Conservation (phyloP, 192 early-diverging fungal genomes). For the Lobulomyces angularis region DNA sequence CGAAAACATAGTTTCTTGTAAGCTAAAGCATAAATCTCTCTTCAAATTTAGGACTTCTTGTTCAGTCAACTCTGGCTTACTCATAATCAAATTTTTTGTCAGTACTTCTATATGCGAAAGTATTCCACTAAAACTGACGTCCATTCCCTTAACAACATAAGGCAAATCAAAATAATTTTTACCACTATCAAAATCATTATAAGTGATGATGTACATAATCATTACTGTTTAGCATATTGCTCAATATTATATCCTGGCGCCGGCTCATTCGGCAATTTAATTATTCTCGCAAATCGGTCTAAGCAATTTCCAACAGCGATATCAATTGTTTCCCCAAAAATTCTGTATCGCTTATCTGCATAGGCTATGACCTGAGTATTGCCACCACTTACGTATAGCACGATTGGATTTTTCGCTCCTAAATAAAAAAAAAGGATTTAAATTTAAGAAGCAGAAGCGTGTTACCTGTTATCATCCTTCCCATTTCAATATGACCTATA, state of each 20-base stretch:
- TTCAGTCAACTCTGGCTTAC: constrained; percentile 19
- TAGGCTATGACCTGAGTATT: constrained; percentile 99
- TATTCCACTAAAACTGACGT: constrained; percentile 95
- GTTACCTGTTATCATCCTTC: constrained; percentile 89
- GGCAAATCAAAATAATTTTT: constrained; percentile 77
- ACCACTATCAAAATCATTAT: constrained; percentile 40
- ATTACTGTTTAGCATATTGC: constrained; percentile 77
- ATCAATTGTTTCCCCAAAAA: constrained; percentile 97
- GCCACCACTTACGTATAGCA: constrained; percentile 94
- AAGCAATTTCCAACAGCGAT: constrained; percentile 98
- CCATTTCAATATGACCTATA: constrained; percentile 99
- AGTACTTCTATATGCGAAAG: constrained; percentile 74
- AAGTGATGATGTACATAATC: constrained; percentile 1
- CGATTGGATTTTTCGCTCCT: constrained; percentile 85
- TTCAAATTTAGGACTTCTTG: no score
- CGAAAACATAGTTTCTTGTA: constrained; percentile 96
- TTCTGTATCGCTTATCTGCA: constrained; percentile 79
- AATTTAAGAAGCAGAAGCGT: no score
- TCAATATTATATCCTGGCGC: constrained; percentile 97
- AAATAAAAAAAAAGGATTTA: no score
- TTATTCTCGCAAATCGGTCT: constrained; percentile 90
- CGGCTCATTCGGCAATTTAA: constrained; percentile 91
- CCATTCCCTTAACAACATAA: constrained; percentile 98
- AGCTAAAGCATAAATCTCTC: constrained; percentile 95
- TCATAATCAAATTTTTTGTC: constrained; percentile 6